Base-by-base conservation (phyloP, 228 moss, liverwort and hornwort genomes). In the Sphagnum magellanicum region DNA sequence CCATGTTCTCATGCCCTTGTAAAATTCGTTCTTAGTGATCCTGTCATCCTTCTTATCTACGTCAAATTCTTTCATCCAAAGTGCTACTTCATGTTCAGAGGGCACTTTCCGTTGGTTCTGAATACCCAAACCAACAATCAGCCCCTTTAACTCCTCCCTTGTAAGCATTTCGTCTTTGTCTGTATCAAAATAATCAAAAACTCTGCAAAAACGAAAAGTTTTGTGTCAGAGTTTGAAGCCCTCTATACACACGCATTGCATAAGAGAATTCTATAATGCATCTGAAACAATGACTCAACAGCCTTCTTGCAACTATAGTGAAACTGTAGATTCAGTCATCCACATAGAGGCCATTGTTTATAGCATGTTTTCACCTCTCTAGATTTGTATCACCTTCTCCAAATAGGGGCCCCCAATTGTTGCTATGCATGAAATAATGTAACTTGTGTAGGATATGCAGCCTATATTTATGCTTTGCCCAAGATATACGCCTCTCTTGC, bases 31-130 rank as follows among this genome's bases (percentile, higher is more conserved):
- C 1, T 69, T 3, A 0, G 88, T 83, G 55, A 98, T 88, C 15
- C 68, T 11, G 0, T 66, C 75, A 52, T 91, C 92, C 0, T 77
- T 53, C 4, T 79, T 78, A 7, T 74, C 2, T 5, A 46, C 74
- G 69, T 98, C 93, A 67, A 98, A 87, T 55, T 91, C 91, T 46
- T 57, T 48, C 87, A 98, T 83, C 97, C 97, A 98, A 8, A 64
- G 71, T 46, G 17, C 10, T 48, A 98, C 75, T 52, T 87, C 88
- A 0, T 82, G 81, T 7, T 84, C 68, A 1, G 81, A 77, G 6
- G 91, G 87, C 6, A 90, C 49, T 11, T 71, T 53, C 12, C 87
- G 73, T 49, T 83, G 73, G 52, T 82, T 72, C 76, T 88, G 78
- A 49, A 98, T 81, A 53, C 79, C 90, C 57, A 98, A 68, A 50